These are phyloP conservation scores for Chlamydomonas sp. DNA, from an alignment of 139 green algal genomes.

Conservation along the genomic window DNA sequence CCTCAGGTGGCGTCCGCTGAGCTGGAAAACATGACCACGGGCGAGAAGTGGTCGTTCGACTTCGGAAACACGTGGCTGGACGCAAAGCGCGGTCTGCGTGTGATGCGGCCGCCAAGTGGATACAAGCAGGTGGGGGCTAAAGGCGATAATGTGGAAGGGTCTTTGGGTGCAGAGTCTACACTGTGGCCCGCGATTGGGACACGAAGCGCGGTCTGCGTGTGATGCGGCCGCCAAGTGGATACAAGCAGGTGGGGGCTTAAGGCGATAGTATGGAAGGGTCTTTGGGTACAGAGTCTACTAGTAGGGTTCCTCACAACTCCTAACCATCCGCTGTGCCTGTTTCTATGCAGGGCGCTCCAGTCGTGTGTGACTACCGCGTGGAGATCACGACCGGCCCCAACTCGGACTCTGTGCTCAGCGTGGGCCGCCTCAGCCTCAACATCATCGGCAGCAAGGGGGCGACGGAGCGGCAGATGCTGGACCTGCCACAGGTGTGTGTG, in stretches of 20 bases:
- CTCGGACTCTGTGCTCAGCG: slow-evolving; percentile 6
- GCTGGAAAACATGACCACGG: slow-evolving; percentile 24
- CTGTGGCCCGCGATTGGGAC: too few species aligned
- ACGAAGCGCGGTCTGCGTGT: slow-evolving; percentile 26
- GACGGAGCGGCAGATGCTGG: too few species aligned
- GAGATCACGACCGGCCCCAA: slow-evolving; percentile 23
- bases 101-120: slow-evolving; percentile 8
- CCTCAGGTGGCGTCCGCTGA: slow-evolving; percentile 17
- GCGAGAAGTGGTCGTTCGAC: slow-evolving; percentile 37
- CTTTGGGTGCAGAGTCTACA: too few species aligned
- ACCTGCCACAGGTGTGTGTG: too few species aligned
- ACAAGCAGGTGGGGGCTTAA: not conserved
- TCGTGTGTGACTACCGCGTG: slow-evolving; percentile 21
- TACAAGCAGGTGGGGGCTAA: not conserved
- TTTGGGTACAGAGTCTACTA: too few species aligned
- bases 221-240: slow-evolving; percentile 10
- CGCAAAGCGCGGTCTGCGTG: slow-evolving; percentile 25
- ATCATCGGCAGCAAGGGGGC: slow-evolving; percentile 16
- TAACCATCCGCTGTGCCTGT: too few species aligned
- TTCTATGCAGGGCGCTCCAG: not conserved
- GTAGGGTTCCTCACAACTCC: too few species aligned
- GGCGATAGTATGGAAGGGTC: not conserved
- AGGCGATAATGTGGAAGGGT: not conserved
- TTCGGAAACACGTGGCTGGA: slow-evolving; percentile 50
- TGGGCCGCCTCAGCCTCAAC: slow-evolving; percentile 25